Evolutionary conservation across 805 yeast species (phyloP), one percentile per base, ranked within the genome.

Genomic region (Metschnikowia santaceciliae): DNA sequence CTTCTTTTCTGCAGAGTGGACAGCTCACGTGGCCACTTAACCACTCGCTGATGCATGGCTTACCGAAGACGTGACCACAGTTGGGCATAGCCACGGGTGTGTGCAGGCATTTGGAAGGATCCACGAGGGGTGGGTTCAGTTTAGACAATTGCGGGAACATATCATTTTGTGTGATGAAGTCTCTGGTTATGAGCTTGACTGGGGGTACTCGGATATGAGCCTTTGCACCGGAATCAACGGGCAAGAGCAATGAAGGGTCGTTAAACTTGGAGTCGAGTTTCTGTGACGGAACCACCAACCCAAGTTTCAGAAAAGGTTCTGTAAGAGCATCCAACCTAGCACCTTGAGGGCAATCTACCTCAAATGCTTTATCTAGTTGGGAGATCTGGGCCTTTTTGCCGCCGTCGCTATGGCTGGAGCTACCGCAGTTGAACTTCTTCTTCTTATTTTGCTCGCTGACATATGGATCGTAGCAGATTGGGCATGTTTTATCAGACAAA

Each of bases 401-500:
- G 10, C 35, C 35, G n/a, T 41, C 46, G 20, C 37, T 48, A 22
- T 48, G 55, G 23, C 42, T 34, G 22, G 52, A 49, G 42, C 44
- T 50, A 19, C 37, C 38, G 23, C 47, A 44, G 33, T 44, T 44
- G 26, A 44, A 44, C 42, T 50, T 52, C 47, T 42, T 36, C 42
- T 56, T 56, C 48, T 54, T 56, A 36, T 53, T 52, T 26, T 42
- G 43, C 15, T 32, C 47, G 13, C n/a, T 17, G 4, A 48, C 70
- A 48, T 69, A 72, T 6, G 61, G 47, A 17, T 73, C 77, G 54
- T 70, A 73, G 59, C 77, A 73, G 17, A 73, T 73, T 2, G 77
- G 75, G 51, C 77, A 73, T 6, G 65, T 67, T 23, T 53, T 56
- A 19, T 59, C 58, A 4, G 54, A 54, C 37, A 65, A 36, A 2